Base-by-base conservation (phyloP, 2,329 filamentous ascomycete species). In the Botrytis medusae region DNA sequence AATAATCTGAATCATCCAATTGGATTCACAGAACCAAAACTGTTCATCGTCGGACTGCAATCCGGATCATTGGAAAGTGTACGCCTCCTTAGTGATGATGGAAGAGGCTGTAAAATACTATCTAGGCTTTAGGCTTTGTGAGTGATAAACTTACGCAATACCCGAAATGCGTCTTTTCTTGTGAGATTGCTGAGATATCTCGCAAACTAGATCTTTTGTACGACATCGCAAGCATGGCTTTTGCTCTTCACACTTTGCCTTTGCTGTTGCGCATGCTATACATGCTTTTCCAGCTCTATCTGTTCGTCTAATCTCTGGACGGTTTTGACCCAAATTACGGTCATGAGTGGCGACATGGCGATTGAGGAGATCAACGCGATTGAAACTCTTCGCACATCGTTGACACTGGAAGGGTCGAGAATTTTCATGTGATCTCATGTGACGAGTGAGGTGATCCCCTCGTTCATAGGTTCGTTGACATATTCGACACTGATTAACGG, bases 391-490 rank as follows among this genome's bases (percentile, higher is more conserved):
- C 20, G 59, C n/a, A 61, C 74, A 77, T 34, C 57, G 72, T n/a
- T 69, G 57, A 68, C 76, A 78, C 29, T 74, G 75, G 61, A 73
- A 74, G 48, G 16, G 70, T 18, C 77, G 74, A 34, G 77, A 73
- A 70, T 77, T 77, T 69, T 78, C 77, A 73, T 78, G 77, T 60
- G 74, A 77, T 59, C 73, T 78, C 37, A 77, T 60, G n/a, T 68
- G 46, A 29, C 46, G 46, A 25, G 46, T 68, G 16, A 61, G 74
- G 60, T 76, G 72, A 37, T 78, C 77, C 61, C 74, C 74, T 54
- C 77, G 46, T n/a, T 77, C 77, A 46, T 77, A 78, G 65, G 67
- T 68, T 29, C 75, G 72, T 34, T 71, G 62, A 34, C 76, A 78
- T 32, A 77, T 71, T n/a, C 67, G 67, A 73, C 75, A 77, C 40